Evolutionary conservation across 164 flowering plant genomes (phyloP).

Genomic region (Nelumbo lutea): DNA sequence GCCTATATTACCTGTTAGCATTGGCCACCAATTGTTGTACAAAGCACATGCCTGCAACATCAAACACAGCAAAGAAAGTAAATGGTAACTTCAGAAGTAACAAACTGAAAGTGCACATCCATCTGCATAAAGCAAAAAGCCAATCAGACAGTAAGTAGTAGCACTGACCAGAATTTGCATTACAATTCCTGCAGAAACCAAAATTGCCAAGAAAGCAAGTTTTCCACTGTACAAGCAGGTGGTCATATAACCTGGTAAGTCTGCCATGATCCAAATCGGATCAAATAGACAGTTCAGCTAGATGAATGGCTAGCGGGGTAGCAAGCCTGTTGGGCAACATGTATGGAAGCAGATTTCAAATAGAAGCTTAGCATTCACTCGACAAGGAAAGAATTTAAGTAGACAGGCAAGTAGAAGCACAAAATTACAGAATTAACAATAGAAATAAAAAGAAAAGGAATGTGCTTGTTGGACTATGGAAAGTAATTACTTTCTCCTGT

Average conservation of each 20-base stretch:
- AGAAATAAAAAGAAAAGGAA: too few species aligned
- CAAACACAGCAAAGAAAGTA: slow-evolving; percentile 10
- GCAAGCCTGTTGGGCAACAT: background rate
- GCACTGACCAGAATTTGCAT: slow-evolving; percentile 78
- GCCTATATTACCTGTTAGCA: slow-evolving; percentile 65
- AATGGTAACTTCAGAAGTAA: background rate
- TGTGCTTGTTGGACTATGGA: too few species aligned
- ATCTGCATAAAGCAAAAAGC: background rate
- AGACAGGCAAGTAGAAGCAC: background rate
- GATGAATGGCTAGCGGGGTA: background rate
- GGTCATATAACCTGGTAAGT: slow-evolving; percentile 59
- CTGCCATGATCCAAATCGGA: slow-evolving; percentile 48
- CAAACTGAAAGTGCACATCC: background rate
- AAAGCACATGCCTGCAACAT: slow-evolving; percentile 87
- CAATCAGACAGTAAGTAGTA: background rate
- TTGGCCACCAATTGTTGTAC: slow-evolving; percentile 98
- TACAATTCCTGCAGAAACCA: slow-evolving; percentile 87
- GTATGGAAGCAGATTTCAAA: background rate
- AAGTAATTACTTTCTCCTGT: too few species aligned
- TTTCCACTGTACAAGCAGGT: slow-evolving; percentile 73
- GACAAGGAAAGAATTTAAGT: background rate
- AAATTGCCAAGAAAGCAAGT: slow-evolving; percentile 81
- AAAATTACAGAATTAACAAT: background rate
- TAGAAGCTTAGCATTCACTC: background rate
- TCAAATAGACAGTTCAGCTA: slow-evolving; percentile 19